A percentile compares a stretch with the other conserved stretches of the same genome.
phyloP scores from a whole-genome alignment of 176 grass and related monocot species.

The Pontederia paniculata region DNA sequence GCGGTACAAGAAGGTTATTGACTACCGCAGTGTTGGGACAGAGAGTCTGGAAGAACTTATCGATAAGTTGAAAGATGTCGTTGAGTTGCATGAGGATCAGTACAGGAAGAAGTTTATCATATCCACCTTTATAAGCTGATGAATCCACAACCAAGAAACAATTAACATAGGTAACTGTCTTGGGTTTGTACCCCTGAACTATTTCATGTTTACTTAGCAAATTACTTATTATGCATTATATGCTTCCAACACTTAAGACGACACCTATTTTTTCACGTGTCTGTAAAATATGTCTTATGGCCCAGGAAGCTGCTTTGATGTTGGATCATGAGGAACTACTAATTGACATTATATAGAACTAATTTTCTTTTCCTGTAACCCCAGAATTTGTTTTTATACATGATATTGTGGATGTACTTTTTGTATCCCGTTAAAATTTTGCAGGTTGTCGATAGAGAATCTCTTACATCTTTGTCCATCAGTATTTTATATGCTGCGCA shows the following conservation, averaged over 20 bases:
- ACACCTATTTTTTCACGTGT: constrained; percentile 1
- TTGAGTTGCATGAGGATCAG: constrained; percentile 38
- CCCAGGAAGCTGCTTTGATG: neutral
- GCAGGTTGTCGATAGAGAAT: too few species aligned
- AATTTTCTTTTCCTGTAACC: too few species aligned
- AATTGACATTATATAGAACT: too few species aligned
- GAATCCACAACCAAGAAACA: neutral
- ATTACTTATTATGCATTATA: neutral
- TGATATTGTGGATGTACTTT: too few species aligned
- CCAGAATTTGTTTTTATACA: too few species aligned
- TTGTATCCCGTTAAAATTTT: too few species aligned
- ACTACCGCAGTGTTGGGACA: constrained; percentile 54
- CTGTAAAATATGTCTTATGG: neutral
- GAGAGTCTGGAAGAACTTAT: constrained; percentile 53
- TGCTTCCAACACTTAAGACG: neutral
- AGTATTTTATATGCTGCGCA: too few species aligned
- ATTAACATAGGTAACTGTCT: neutral
- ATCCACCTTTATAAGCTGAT: constrained; percentile 26
- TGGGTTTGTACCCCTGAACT: neutral
- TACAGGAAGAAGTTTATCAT: constrained; percentile 49
- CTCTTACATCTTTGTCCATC: too few species aligned
- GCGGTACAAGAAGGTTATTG: constrained; percentile 69
- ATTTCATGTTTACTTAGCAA: neutral
- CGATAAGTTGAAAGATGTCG: constrained; percentile 67
- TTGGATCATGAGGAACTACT: neutral